A percentile compares a stretch with the other conserved stretches of the same genome.
phyloP scores from a whole-genome alignment of 345 rosid genomes.

The Brassica nigra region DNA sequence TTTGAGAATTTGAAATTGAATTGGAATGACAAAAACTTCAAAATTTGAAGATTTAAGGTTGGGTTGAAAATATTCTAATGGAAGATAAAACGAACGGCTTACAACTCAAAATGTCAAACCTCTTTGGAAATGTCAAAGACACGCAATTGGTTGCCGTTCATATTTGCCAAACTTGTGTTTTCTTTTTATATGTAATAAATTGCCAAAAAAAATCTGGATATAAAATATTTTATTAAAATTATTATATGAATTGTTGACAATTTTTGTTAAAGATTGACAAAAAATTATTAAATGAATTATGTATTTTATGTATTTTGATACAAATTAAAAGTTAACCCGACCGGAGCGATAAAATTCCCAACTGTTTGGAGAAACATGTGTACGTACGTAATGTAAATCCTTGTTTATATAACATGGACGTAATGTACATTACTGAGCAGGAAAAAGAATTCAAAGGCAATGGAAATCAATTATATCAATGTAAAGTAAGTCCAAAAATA shows the following conservation, averaged over 20 bases:
- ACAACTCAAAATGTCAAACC: slow-evolving; percentile 34
- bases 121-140: slow-evolving; percentile 17
- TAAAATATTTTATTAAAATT: not conserved
- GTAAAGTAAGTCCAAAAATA: not conserved
- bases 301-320: too few relatives aligned
- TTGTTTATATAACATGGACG: not conserved
- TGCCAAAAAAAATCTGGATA: not conserved
- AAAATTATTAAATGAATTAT: too few relatives aligned
- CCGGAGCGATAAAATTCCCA: slow-evolving; percentile 1
- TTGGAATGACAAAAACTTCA: too few relatives aligned
- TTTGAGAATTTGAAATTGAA: too few relatives aligned
- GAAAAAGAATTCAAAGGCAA: slow-evolving; percentile 12
- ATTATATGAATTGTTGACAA: not conserved
- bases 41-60: too few relatives aligned
- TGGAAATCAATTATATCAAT: slow-evolving; percentile 1
- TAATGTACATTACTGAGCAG: not conserved
- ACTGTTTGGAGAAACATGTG: slow-evolving; percentile 9
- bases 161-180: not conserved
- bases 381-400: not conserved
- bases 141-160: slow-evolving; percentile 1
- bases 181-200: too few relatives aligned
- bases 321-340: not conserved
- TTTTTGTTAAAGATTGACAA: too few relatives aligned
- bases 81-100: slow-evolving; percentile 23
- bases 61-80: not conserved